Base-by-base conservation (phyloP, 2,329 filamentous ascomycete genomes). In the Ophiostoma sp. region DNA sequence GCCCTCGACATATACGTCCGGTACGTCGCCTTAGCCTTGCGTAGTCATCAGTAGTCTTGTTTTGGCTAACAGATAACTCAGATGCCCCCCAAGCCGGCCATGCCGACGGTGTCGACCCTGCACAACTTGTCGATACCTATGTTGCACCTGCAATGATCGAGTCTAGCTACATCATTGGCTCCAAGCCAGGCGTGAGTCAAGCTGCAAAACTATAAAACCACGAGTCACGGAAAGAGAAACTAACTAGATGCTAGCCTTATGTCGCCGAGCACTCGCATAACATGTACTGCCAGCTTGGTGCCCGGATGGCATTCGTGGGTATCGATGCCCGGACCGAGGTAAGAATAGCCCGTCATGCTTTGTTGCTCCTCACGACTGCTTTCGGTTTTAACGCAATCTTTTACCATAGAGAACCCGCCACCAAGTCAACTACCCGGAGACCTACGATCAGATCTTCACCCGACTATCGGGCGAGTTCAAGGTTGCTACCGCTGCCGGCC, bases 371-470 rank as follows among this genome's bases (percentile, higher is more conserved):
- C 27, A 27, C 27, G 27, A 27, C 27, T 27, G 27, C 27, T 27
- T 27, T 27, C 27, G 27, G 1, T 27, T 27, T 27, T 27, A 27
- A 27, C 27, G 27, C 27, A 27, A 27, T 27, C 27, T 27, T 27
- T 27, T 27, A 27, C 27, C 2, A 27, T 27, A 27, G 84, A 90
- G 93, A 38, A 97, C 94, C 8, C 87, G 94, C 49, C 92, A 96
- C 75, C 93, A 97, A 78, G 88, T 98, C 79, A 97, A 97, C 80
- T 97, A 97, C 74, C 89, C 93, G 64, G 90, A 93, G 75, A 97
- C 93, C 0, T 97, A 96, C 75, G 88, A 96, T 67, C 79, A 89
- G 62, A 87, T 98, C 36, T 97, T 97, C 76, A 82, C 88, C 69
- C 86, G 93, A 55, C 83, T 94, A 44, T 84, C 89, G 71, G 79